Percentiles rank a stretch among this genome's conserved stretches.
Evolutionary conservation across 2,329 filamentous ascomycete genomes (phyloP).

Genomic region (Sporothrix mexicana): DNA sequence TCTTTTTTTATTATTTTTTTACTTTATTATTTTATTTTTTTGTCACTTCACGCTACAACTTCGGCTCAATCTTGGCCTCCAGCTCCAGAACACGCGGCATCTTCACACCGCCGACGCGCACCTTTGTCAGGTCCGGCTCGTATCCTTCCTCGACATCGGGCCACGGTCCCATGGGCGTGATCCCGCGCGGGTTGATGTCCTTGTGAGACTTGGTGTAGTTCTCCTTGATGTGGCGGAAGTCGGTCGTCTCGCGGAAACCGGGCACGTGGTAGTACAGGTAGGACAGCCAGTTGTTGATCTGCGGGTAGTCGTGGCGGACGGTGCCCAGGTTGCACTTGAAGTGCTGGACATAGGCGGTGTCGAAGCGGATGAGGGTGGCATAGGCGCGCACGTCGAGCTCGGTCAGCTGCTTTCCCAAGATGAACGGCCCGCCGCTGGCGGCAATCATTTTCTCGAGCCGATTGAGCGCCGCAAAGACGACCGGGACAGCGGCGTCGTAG

Average conservation of each 20-base stretch:
- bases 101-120: slow-evolving; percentile 55
- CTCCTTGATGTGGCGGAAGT: slow-evolving; percentile 73
- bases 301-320: slow-evolving; percentile 65
- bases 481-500: slow-evolving; percentile 60
- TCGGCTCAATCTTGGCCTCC: slow-evolving; percentile 39
- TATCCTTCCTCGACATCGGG: slow-evolving; percentile 61
- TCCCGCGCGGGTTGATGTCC: slow-evolving; percentile 65
- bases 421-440: slow-evolving; percentile 54
- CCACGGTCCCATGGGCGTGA: slow-evolving; percentile 67
- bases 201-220: slow-evolving; percentile 64
- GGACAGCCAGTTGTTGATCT: slow-evolving; percentile 65
- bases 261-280: slow-evolving; percentile 62
- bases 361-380: slow-evolving; percentile 64
- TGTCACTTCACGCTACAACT: neutral
- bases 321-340: slow-evolving; percentile 70
- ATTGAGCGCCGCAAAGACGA: slow-evolving; percentile 65
- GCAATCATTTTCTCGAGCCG: slow-evolving; percentile 56
- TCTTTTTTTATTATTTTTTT: neutral
- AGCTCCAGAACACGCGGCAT: slow-evolving; percentile 50
- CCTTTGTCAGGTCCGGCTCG: slow-evolving; percentile 54
- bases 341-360: slow-evolving; percentile 67
- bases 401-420: slow-evolving; percentile 61
- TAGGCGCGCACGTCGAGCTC: slow-evolving; percentile 66
- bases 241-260: slow-evolving; percentile 63
- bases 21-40: no score